Conservation (phyloP, 805 yeast species). For the Saccharomycopsis sp. region DNA sequence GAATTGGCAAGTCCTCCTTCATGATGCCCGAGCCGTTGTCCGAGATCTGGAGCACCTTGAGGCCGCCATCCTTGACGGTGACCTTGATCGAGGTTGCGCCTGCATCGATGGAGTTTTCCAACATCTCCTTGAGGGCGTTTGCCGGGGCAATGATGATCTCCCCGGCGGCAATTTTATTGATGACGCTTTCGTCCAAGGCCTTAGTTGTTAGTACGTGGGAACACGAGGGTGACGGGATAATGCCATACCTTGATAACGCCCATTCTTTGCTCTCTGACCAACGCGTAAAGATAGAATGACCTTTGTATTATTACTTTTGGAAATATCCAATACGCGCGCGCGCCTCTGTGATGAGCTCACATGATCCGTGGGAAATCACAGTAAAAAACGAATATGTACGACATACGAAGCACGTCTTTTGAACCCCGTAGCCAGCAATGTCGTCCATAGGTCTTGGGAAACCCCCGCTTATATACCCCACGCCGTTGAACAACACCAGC, state of each 20-base stretch:
- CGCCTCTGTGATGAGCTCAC: no score
- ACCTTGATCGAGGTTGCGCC: constrained; percentile 65
- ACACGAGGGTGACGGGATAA: not conserved
- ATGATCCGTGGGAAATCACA: no score
- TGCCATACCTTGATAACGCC: constrained; percentile 17
- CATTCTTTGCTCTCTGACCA: no score
- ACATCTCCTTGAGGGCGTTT: constrained; percentile 85
- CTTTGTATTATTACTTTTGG: no score
- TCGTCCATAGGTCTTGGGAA: constrained; percentile 20
- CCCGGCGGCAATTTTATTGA: constrained; percentile 93
- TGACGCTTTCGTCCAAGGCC: constrained; percentile 59
- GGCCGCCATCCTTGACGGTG: constrained; percentile 84
- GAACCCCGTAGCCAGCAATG: no score
- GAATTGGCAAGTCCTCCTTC: constrained; percentile 59
- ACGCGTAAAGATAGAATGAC: no score
- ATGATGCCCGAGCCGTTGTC: constrained; percentile 85
- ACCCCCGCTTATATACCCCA: constrained; percentile 20
- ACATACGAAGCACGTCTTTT: no score
- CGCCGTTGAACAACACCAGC: constrained; percentile 14
- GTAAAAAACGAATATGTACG: no score
- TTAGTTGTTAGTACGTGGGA: constrained; percentile 16
- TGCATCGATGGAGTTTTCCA: constrained; percentile 92
- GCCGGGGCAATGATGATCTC: constrained; percentile 91
- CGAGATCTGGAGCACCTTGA: constrained; percentile 73
- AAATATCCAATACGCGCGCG: no score